phyloP scores from a whole-genome alignment of 2,329 filamentous ascomycete genomes.

The Metarhizium anisopliae region DNA sequence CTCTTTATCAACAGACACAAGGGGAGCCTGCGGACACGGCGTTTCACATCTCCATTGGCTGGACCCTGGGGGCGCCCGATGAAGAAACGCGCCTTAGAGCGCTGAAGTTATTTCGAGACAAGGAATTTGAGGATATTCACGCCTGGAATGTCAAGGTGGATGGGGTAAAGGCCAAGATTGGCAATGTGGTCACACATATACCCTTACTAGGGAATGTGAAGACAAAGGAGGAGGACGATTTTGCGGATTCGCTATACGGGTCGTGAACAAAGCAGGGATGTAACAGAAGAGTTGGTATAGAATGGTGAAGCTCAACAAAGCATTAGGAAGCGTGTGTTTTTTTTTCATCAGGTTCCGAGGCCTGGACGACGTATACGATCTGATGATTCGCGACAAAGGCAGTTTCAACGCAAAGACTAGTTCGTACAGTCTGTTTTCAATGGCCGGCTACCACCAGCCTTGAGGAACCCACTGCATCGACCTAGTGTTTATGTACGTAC shows the following conservation, averaged over 20 bases:
- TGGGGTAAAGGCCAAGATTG: constrained; percentile 65
- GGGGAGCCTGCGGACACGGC: constrained; percentile 25
- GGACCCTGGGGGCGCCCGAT: constrained; percentile 55
- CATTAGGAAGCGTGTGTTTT: too few relatives aligned
- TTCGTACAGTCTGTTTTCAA: neutral
- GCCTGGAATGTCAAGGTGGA: constrained; percentile 44
- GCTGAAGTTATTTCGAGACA: constrained; percentile 14
- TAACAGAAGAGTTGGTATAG: neutral
- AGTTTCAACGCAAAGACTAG: neutral
- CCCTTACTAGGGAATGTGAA: constrained; percentile 17
- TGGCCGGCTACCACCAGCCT: too few relatives aligned
- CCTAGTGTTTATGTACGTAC: too few relatives aligned
- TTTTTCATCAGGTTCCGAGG: too few relatives aligned
- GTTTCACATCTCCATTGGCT: constrained; percentile 88
- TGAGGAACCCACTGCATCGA: too few relatives aligned
- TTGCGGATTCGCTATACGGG: neutral
- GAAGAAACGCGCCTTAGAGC: constrained; percentile 23
- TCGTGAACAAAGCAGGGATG: neutral
- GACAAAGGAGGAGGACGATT: neutral
- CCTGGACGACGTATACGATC: too few relatives aligned
- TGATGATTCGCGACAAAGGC: too few relatives aligned
- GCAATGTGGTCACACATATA: constrained; percentile 54
- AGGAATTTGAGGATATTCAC: constrained; percentile 21
- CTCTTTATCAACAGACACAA: constrained; percentile 49
- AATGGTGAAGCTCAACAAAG: too few relatives aligned